Base-by-base conservation (phyloP, 805 yeast species). In the Jamesozyma hellenica region DNA sequence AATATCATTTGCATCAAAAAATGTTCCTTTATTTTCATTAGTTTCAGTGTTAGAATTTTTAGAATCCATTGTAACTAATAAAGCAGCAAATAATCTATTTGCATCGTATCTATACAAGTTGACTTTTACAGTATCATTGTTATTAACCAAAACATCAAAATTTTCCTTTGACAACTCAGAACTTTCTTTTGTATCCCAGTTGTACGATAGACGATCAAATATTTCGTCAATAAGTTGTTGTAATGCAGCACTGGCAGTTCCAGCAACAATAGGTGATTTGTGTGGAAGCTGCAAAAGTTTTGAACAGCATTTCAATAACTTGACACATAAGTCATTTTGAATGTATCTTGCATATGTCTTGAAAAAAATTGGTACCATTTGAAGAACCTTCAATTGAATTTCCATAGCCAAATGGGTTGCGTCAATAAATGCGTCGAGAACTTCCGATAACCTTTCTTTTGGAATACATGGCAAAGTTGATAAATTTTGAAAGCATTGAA, bases 191-290 rank as follows among this genome's bases (percentile, higher is more conserved):
- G 4, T 6, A 9, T 17, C n/a, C 42, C 48, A 42, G 9, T 47
- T 38, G 15, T 42, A 47, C 6, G 47, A 55, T 47, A 35, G 76
- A 70, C 53, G 75, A 70, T 90, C 97, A 58, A 82, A 90, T 0
- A 87, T 72, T 25, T 82, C 75, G 28, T 82, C 75, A 34, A 87
- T 71, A 32, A 92, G 63, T 56, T 92, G 97, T 46, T 87, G 94
- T 34, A 87, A 70, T 3, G 97, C 86, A 2, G 97, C 98, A 36
- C 85, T 78, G 0, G 97, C 96, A 0, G 97, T 84, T 51, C 87
- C 88, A 12, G 76, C 70, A 4, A 92, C 95, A 49, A 84, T 83
- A 0, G 82, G 75, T 4, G 79, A 72, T 49, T 82, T 81, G 44
- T 76, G 81, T 12, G 77, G 70, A 12, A 75, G 64, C 41, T 84